Evolutionary conservation across 148 eudicot genomes (phyloP).

Genomic region (Heliamphora exappendiculata): DNA sequence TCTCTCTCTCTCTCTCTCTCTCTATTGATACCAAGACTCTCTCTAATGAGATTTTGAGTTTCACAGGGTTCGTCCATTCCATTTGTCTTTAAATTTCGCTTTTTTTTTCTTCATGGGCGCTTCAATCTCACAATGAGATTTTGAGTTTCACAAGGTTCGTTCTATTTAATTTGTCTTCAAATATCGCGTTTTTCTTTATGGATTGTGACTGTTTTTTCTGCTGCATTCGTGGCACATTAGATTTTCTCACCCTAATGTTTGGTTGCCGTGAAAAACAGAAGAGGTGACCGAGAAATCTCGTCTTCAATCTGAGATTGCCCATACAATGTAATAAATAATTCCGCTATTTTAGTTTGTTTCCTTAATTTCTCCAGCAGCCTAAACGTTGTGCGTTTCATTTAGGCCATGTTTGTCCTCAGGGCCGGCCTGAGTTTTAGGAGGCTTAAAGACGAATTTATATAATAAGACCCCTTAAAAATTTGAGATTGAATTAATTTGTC

Average conservation of each 20-base stretch:
- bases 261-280: slow-evolving; percentile 3
- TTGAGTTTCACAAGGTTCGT: slow-evolving; percentile 9
- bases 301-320: background rate
- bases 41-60: slow-evolving; percentile 1
- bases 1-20: background rate
- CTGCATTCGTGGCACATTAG: background rate
- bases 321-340: background rate
- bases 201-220: background rate
- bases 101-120: background rate
- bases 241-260: background rate
- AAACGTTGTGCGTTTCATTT: background rate
- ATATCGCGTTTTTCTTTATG: background rate
- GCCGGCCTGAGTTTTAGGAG: no score
- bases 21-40: no score
- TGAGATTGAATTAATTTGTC: no score
- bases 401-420: background rate
- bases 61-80: background rate
- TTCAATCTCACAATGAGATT: background rate
- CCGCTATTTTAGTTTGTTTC: background rate
- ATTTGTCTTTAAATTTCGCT: background rate
- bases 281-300: background rate
- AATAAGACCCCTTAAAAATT: no score
- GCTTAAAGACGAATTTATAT: no score
- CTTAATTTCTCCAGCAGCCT: background rate
- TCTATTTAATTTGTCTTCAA: background rate